A percentile compares a stretch with the other conserved stretches of the same genome.
These are phyloP conservation scores for Tillandsia leiboldiana DNA, from an alignment of 176 grass and related monocot species.

Conservation along the genomic window DNA sequence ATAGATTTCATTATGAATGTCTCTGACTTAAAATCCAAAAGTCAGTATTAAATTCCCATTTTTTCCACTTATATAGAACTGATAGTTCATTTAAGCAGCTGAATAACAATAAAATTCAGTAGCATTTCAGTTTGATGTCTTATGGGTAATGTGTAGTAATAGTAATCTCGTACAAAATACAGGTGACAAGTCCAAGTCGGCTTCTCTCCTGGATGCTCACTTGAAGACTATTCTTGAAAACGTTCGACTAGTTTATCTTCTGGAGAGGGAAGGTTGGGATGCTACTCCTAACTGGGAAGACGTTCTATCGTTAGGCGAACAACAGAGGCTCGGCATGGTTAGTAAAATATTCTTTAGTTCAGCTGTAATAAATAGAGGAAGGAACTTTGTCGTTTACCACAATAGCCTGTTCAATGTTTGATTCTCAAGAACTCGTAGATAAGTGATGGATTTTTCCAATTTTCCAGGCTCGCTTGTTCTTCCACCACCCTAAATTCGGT, in stretches of 20 bases:
- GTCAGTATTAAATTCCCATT: too few species aligned
- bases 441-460: background rate
- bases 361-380: background rate
- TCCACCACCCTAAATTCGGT: slow-evolving; percentile 82
- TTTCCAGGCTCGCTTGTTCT: slow-evolving; percentile 92
- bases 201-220: slow-evolving; percentile 60
- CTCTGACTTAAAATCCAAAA: too few species aligned
- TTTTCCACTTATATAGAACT: too few species aligned
- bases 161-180: slow-evolving; percentile 17
- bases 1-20: too few species aligned
- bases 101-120: too few species aligned
- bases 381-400: background rate
- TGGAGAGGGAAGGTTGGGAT: slow-evolving; percentile 97
- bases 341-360: slow-evolving; percentile 14
- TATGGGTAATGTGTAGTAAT: background rate
- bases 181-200: slow-evolving; percentile 38
- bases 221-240: slow-evolving; percentile 73
- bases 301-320: slow-evolving; percentile 81
- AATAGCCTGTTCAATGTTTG: background rate
- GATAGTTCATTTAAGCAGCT: too few species aligned
- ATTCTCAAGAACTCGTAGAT: slow-evolving; percentile 7
- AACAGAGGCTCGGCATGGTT: slow-evolving; percentile 96
- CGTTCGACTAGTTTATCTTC: slow-evolving; percentile 80
- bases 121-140: slow-evolving; percentile 1
- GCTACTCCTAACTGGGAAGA: slow-evolving; percentile 90